phyloP scores from a whole-genome alignment of 2,329 filamentous ascomycete species.

The Exophiala bonariae region DNA sequence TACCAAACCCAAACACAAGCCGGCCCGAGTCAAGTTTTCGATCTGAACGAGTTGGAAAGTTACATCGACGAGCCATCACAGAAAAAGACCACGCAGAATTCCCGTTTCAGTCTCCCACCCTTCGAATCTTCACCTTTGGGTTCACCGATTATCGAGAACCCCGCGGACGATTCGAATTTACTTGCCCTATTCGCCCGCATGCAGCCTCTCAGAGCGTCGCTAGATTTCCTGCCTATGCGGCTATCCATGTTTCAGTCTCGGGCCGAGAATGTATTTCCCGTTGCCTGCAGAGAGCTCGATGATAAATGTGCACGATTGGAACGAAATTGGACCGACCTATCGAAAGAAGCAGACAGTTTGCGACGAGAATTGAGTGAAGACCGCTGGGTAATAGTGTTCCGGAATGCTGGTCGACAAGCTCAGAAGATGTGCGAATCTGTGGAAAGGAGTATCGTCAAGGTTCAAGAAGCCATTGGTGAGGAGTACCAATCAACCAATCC shows the following conservation, averaged over 20 bases:
- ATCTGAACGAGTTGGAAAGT: constrained; percentile 86
- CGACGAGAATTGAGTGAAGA: constrained; percentile 92
- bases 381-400: constrained; percentile 92
- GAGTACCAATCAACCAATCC: constrained; percentile 73
- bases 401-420: constrained; percentile 86
- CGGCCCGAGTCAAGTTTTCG: constrained; percentile 59
- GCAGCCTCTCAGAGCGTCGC: constrained; percentile 86
- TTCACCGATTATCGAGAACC: constrained; percentile 44
- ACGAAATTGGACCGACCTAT: constrained; percentile 81
- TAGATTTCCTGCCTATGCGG: constrained; percentile 95
- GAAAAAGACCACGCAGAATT: constrained; percentile 52
- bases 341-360: constrained; percentile 85
- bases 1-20: constrained; percentile 66
- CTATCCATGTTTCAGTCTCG: constrained; percentile 80
- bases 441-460: constrained; percentile 78
- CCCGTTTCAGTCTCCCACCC: constrained; percentile 65
- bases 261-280: constrained; percentile 78
- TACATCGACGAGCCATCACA: constrained; percentile 81
- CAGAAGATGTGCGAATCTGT: constrained; percentile 97
- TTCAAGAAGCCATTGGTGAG: constrained; percentile 76
- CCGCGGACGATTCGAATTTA: constrained; percentile 82
- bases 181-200: constrained; percentile 90
- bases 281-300: constrained; percentile 84
- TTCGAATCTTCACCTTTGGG: constrained; percentile 50
- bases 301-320: constrained; percentile 74